These are phyloP conservation scores for Exophiala mesophila DNA, from an alignment of 2,329 filamentous ascomycete species.

Conservation along the genomic window DNA sequence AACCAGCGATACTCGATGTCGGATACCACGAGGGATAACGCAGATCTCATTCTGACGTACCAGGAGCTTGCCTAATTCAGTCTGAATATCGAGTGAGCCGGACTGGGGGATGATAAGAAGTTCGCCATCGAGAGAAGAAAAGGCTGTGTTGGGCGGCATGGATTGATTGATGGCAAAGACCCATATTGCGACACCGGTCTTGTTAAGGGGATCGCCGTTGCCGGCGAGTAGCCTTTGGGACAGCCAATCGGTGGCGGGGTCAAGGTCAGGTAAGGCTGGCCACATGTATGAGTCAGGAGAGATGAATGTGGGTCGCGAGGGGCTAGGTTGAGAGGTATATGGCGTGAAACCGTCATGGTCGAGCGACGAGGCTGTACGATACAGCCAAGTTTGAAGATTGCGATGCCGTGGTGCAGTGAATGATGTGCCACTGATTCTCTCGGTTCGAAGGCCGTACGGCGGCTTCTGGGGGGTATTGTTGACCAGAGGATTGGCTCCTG, in stretches of 20 bases:
- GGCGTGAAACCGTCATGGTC: slow-evolving; percentile 38
- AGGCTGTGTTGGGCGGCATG: slow-evolving; percentile 51
- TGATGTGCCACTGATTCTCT: slow-evolving; percentile 43
- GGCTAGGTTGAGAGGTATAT: neutral
- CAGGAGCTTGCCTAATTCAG: slow-evolving; percentile 60
- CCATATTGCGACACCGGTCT: slow-evolving; percentile 52
- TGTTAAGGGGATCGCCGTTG: slow-evolving; percentile 54
- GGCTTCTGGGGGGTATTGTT: slow-evolving; percentile 37
- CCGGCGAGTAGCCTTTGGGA: slow-evolving; percentile 52
- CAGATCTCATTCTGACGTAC: slow-evolving; percentile 65
- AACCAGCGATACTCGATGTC: slow-evolving; percentile 54
- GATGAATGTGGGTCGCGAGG: neutral
- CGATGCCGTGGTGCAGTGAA: slow-evolving; percentile 54
- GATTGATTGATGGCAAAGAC: slow-evolving; percentile 53
- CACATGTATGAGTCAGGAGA: slow-evolving; percentile 31
- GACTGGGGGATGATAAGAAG: slow-evolving; percentile 62
- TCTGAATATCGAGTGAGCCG: slow-evolving; percentile 62
- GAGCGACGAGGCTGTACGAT: slow-evolving; percentile 52
- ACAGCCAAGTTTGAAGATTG: slow-evolving; percentile 57
- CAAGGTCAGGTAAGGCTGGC: slow-evolving; percentile 34
- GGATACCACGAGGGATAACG: slow-evolving; percentile 62
- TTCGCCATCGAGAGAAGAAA: slow-evolving; percentile 62
- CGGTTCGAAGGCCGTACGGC: slow-evolving; percentile 34
- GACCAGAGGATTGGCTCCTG: slow-evolving; percentile 36
- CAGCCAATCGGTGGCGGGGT: slow-evolving; percentile 49